Conservation (phyloP, 106 monocot species). For the Dactylorhiza incarnata region DNA sequence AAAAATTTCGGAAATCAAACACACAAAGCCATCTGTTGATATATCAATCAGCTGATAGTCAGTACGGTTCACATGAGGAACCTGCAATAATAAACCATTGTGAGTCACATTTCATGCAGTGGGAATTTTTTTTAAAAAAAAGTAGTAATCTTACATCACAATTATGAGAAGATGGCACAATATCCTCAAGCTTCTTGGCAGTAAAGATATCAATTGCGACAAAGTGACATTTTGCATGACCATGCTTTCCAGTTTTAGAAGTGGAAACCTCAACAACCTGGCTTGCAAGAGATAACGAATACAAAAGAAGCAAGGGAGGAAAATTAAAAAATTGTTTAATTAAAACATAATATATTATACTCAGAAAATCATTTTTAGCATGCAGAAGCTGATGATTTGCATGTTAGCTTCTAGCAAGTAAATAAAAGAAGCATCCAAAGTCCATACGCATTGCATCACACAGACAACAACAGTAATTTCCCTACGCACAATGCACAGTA, state of each 20-base stretch:
- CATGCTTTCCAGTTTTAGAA: conserved; percentile 48
- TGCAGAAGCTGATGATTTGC: no score
- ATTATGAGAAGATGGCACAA: conserved; percentile 43
- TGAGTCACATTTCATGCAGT: neutral
- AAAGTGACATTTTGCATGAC: conserved; percentile 46
- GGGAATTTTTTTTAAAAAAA: neutral
- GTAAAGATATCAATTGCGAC: conserved; percentile 39
- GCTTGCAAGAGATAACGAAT: no score
- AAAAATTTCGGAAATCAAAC: neutral
- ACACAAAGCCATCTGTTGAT: conserved; percentile 37
- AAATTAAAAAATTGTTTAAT: no score
- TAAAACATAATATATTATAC: no score
- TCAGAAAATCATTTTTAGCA: no score
- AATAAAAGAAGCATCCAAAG: no score
- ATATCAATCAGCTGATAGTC: conserved; percentile 42
- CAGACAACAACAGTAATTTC: no score
- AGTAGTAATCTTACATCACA: conserved; percentile 23
- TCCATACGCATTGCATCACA: no score
- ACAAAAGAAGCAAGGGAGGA: no score
- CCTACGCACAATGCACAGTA: no score
- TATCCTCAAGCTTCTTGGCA: conserved; percentile 41
- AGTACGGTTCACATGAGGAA: conserved; percentile 38
- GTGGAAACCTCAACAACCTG: conserved; percentile 48
- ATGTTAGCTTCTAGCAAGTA: no score
- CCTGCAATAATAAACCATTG: conserved; percentile 5